phyloP scores from a whole-genome alignment of 1,284 basidiomycete species.

The Naganishia sp. region DNA sequence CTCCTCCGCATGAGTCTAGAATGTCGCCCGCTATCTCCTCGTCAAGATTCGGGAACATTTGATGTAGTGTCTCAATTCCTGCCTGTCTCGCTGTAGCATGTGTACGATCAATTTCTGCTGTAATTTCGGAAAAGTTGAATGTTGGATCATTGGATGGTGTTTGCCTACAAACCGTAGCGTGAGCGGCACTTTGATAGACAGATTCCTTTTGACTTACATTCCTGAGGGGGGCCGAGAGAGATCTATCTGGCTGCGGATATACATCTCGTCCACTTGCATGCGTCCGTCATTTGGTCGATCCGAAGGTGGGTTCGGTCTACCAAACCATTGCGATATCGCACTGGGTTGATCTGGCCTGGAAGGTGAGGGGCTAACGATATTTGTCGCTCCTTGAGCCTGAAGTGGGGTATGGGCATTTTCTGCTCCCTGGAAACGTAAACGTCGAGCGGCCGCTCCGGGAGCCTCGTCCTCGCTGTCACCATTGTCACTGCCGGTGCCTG shows the following conservation, averaged over 20 bases:
- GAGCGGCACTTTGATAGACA: background rate
- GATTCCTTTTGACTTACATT: conserved; percentile 8
- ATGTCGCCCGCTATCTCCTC: conserved; percentile 80
- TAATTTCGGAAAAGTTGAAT: conserved; percentile 68
- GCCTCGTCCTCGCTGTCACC: conserved; percentile 35
- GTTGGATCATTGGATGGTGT: conserved; percentile 55
- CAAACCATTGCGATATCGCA: conserved; percentile 16
- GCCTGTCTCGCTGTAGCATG: conserved; percentile 68
- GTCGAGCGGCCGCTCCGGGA: conserved; percentile 12
- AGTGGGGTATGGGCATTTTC: conserved; percentile 13
- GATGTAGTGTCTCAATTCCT: conserved; percentile 69
- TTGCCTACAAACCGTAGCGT: conserved; percentile 38
- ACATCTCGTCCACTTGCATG: conserved; percentile 37
- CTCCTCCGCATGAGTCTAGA: conserved; percentile 80
- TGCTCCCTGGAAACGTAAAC: conserved; percentile 13
- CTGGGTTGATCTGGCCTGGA: conserved; percentile 14
- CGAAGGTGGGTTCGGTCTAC: background rate
- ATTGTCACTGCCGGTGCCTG: conserved; percentile 39
- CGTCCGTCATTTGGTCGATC: conserved; percentile 37
- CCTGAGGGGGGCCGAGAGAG: conserved; percentile 29
- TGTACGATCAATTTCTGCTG: conserved; percentile 75
- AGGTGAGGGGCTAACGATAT: conserved; percentile 5
- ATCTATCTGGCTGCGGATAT: conserved; percentile 27
- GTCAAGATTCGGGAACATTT: conserved; percentile 83
- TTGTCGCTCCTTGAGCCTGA: background rate